A percentile compares a stretch with the other conserved stretches of the same genome.
These are phyloP conservation scores for Cutaneotrichosporon dermatis DNA, from an alignment of 1,284 basidiomycete species.

Conservation along the genomic window DNA sequence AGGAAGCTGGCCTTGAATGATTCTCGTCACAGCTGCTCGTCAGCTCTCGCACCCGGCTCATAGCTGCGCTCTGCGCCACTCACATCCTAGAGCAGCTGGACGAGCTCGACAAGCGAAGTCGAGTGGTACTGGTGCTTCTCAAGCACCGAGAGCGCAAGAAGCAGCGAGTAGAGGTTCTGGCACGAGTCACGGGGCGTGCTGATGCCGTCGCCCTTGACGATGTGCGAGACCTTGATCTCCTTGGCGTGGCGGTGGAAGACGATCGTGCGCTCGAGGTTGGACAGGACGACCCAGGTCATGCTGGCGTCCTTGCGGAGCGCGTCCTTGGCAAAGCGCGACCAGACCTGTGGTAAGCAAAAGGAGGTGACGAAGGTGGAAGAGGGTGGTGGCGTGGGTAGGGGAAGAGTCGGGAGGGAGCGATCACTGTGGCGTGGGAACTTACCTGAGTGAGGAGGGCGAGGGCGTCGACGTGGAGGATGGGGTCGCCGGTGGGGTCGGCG, in stretches of 20 bases:
- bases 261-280: constrained; percentile 17
- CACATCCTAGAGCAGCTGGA: constrained; percentile 6
- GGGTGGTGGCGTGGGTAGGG: too few species aligned
- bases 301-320: constrained; percentile 5
- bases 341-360: constrained; percentile 6
- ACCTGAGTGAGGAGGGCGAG: constrained; percentile 16
- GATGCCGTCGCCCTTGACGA: constrained; percentile 8
- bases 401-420: too few species aligned
- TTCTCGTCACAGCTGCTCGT: too few species aligned
- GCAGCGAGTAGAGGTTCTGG: constrained; percentile 20
- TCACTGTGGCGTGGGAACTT: background rate
- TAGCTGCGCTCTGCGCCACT: too few species aligned
- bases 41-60: too few species aligned
- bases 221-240: constrained; percentile 16
- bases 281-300: constrained; percentile 14
- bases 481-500: constrained; percentile 3
- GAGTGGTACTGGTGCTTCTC: constrained; percentile 19
- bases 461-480: constrained; percentile 16
- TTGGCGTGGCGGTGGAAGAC: constrained; percentile 16
- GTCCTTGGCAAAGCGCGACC: constrained; percentile 17
- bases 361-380: too few species aligned
- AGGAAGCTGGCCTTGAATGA: too few species aligned
- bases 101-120: constrained; percentile 6
- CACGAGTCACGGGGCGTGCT: constrained; percentile 14
- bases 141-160: constrained; percentile 14